Base-by-base conservation (phyloP, 108 stramenopile genomes). In the Fistulifera pelliculosa region DNA sequence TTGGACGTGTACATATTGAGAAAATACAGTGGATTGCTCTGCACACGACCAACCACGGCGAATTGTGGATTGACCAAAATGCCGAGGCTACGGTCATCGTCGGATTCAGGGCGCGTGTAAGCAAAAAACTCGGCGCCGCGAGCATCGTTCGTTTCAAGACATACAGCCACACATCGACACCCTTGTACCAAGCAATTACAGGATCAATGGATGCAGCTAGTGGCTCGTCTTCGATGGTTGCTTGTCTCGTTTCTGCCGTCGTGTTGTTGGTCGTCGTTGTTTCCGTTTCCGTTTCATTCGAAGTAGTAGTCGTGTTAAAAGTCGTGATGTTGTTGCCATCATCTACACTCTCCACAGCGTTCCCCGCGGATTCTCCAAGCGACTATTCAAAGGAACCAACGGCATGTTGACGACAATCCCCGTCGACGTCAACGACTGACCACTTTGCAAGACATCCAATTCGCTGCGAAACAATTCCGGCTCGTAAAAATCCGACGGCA, bases 341-440 rank as follows among this genome's bases (percentile, higher is more conserved):
- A n/a, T n/a, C n/a, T n/a, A n/a, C n/a, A n/a, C n/a, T n/a, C n/a
- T n/a, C n/a, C n/a, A n/a, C n/a, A n/a, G 31, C 3, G 6, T 3
- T 35, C 3, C 8, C 3, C 31, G 31, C 6, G 65, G 65, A 43
- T 60, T 14, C 26, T 66, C 57, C n/a, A 66, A 39, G 2, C 26
- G 38, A 22, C 58, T 51, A 44, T 58, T 58, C 19, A 58, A 59
- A 0, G 65, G 65, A 2, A 66, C 65, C 12, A 66, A 27, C 4
- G 65, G 65, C 21, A 66, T 31, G 52, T 66, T 66, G 38, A 66
- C 23, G 8, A 66, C 45, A 48, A 60, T 66, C 26, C 49, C 58
- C 13, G 65, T 54, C 13, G 49, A 22, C 12, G 10, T 16, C 21
- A 47, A 14, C 23, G 52, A 38, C 1, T 21, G 25, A 1, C 58